A percentile compares a stretch with the other conserved stretches of the same genome.
These are phyloP conservation scores for Scenedesmus sp. DNA, from an alignment of 163 green algal species.

Conservation along the genomic window DNA sequence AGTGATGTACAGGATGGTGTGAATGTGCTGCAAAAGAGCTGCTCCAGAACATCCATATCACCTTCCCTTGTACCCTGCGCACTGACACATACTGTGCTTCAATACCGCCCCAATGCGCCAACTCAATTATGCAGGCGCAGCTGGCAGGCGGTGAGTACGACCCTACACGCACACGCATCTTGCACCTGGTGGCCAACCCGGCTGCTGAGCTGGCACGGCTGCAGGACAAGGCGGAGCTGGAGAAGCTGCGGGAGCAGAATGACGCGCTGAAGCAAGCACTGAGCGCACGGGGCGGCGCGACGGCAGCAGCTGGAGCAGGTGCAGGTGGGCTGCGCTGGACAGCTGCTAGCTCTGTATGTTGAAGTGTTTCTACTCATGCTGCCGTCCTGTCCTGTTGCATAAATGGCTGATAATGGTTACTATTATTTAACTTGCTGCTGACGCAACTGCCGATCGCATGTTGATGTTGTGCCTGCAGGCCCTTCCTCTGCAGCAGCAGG, in stretches of 20 bases:
- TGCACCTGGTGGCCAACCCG: slow-evolving; percentile 82
- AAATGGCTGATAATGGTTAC: not conserved
- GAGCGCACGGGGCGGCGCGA: not conserved
- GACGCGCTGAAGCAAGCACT: slow-evolving; percentile 23
- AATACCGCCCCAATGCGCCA: too few species aligned
- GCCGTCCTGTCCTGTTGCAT: not conserved
- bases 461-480: not conserved
- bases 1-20: too few species aligned
- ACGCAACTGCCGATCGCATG: not conserved
- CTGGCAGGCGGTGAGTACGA: slow-evolving; percentile 75
- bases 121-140: slow-evolving; percentile 52
- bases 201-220: slow-evolving; percentile 62
- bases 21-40: too few species aligned
- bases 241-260: slow-evolving; percentile 68
- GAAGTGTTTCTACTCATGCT: not conserved
- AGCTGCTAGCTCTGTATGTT: not conserved
- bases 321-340: not conserved
- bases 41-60: not conserved
- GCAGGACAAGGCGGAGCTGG: slow-evolving; percentile 41
- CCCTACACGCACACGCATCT: slow-evolving; percentile 66
- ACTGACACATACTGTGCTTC: not conserved
- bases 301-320: slow-evolving; percentile 8
- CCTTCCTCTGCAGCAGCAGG: slow-evolving; percentile 1
- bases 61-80: not conserved
- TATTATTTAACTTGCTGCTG: not conserved